These are phyloP conservation scores for Beta lomatogona DNA, from an alignment of 179 eudicot genomes.

Conservation along the genomic window DNA sequence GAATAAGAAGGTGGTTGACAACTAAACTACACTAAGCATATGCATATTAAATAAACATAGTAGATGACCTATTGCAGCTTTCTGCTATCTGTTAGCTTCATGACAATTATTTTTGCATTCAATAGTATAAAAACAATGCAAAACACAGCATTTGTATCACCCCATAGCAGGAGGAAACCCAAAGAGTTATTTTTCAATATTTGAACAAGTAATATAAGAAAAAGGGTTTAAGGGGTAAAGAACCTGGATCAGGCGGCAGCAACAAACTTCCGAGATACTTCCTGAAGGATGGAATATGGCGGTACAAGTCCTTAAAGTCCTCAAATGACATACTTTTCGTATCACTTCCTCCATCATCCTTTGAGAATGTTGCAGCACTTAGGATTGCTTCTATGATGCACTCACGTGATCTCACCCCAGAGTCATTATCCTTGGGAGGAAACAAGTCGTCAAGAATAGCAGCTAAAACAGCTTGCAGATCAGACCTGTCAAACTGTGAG, in stretches of 20 bases:
- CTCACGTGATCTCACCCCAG: slow-evolving; percentile 38
- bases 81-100: not conserved
- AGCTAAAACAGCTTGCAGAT: slow-evolving; percentile 63
- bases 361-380: slow-evolving; percentile 53
- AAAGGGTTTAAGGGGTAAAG: not conserved
- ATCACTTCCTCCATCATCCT: slow-evolving; percentile 45
- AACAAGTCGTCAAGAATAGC: slow-evolving; percentile 61
- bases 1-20: not conserved
- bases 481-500: slow-evolving; percentile 69
- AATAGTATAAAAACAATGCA: not conserved
- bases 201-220: not conserved
- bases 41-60: not conserved
- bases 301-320: slow-evolving; percentile 71
- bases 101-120: not conserved
- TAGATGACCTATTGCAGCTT: not conserved
- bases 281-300: slow-evolving; percentile 66
- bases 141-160: not conserved
- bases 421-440: slow-evolving; percentile 38
- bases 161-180: not conserved
- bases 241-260: slow-evolving; percentile 70
- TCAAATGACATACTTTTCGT: slow-evolving; percentile 60
- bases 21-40: slow-evolving; percentile 7
- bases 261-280: slow-evolving; percentile 76
- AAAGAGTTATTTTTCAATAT: not conserved
- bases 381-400: slow-evolving; percentile 45